These are phyloP conservation scores for Ascochyta fabae DNA, from an alignment of 2,329 filamentous ascomycete genomes.

Conservation along the genomic window DNA sequence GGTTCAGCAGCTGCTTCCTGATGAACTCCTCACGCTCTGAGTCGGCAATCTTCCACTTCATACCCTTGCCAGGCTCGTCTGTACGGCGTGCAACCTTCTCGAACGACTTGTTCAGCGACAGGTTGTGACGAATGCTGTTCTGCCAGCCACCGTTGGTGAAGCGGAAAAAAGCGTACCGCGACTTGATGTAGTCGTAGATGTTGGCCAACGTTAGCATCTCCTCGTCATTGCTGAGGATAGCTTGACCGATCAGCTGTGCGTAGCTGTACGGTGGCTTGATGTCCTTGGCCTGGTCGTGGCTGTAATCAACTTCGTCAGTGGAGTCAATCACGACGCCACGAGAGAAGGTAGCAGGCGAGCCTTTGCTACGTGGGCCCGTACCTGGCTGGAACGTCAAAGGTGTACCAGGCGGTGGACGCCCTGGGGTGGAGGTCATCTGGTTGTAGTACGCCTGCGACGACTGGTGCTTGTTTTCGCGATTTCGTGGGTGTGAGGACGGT, in stretches of 20 bases:
- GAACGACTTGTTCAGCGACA: constrained; percentile 94
- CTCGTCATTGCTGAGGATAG: constrained; percentile 84
- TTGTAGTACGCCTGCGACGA: constrained; percentile 41
- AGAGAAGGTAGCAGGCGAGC: constrained; percentile 56
- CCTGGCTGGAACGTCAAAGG: constrained; percentile 47
- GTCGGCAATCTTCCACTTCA: constrained; percentile 96
- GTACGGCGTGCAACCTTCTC: constrained; percentile 91
- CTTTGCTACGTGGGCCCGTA: constrained; percentile 47
- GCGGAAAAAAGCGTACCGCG: constrained; percentile 91
- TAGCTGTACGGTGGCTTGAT: constrained; percentile 97
- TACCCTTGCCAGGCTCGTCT: constrained; percentile 96
- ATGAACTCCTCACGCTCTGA: constrained; percentile 88
- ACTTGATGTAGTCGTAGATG: constrained; percentile 93
- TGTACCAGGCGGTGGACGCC: constrained; percentile 42
- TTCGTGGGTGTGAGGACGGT: constrained; percentile 42
- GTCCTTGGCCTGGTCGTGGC: constrained; percentile 82
- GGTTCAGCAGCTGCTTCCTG: constrained; percentile 65
- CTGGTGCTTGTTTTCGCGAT: constrained; percentile 35
- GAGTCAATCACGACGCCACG: constrained; percentile 60
- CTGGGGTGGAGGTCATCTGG: constrained; percentile 46
- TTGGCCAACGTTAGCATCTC: constrained; percentile 89
- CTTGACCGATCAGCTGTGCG: constrained; percentile 94
- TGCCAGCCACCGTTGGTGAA: constrained; percentile 90
- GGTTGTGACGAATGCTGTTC: constrained; percentile 96
- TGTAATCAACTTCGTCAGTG: constrained; percentile 72